Evolutionary conservation across 768 basidiomycete genomes (phyloP), one percentile per base, ranked within the genome.

Genomic region (Pisolithus sp.): DNA sequence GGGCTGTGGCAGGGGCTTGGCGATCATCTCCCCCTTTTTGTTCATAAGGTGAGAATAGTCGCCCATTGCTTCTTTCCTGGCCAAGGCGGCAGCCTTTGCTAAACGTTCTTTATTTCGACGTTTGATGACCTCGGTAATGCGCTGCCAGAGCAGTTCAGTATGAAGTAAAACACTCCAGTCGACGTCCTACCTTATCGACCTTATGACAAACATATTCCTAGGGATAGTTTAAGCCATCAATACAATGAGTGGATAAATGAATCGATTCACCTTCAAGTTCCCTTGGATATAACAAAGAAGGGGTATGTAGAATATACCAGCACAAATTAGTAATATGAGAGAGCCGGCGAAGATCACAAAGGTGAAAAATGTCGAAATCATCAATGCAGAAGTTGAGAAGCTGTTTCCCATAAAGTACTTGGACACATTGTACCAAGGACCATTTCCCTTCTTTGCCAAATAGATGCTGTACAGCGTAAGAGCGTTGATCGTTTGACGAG

Each of bases 171-270:
- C n/a, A 51, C n/a, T 10, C 41, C 5, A 10, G 24, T 15, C 5
- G 36, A 49, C 53, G 28, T 55, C 62, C 51, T 63, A 91, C 89
- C 82, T 97, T 97, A 75, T 99, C 95, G 46, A 97, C 92, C 70
- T 97, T 96, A 75, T 98, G 92, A 67, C 94, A 97, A 69, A 90
- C 91, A 71, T 96, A 97, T 77, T 99, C 95, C 86, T 91, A 57
- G 13, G 42, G 20, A 40, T 12, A 42, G 23, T 42, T 55, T 39
- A 53, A 47, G 36, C 36, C 58, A 53, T 26, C 45, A 30, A 13
- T 44, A 42, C 31, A 30, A 43, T 44, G 50, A 39, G 45, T 38
- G 23, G 44, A 17, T 30, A 21, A 15, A 47, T 30, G 2, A 15
- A 23, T 40, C 34, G 30, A 55, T 71, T 52, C 56, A 86, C 89